phyloP scores from a whole-genome alignment of 2,329 filamentous ascomycete species.

The Exophiala sp. region DNA sequence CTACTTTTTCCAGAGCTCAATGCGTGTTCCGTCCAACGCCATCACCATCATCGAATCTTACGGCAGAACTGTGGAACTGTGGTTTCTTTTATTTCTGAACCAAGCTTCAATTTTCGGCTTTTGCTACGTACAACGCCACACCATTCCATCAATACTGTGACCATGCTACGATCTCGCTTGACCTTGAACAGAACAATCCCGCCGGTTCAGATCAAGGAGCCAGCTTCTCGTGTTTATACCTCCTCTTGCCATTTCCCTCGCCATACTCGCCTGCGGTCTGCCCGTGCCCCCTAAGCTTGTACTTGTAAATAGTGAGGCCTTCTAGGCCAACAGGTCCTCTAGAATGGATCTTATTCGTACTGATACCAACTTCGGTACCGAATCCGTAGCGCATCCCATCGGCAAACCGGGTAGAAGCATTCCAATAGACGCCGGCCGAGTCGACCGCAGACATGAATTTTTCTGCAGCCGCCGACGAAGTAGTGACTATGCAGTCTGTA shows the following conservation, averaged over 20 bases:
- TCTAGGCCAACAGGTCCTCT: slow-evolving; percentile 89
- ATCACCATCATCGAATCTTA: background rate
- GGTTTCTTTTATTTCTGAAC: too few relatives aligned
- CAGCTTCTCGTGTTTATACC: slow-evolving; percentile 53
- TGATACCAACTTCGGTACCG: slow-evolving; percentile 96
- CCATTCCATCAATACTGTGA: too few relatives aligned
- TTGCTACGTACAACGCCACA: background rate
- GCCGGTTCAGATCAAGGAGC: slow-evolving; percentile 19
- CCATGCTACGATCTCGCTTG: background rate
- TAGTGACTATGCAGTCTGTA: slow-evolving; percentile 84
- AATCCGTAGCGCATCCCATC: slow-evolving; percentile 98
- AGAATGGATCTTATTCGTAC: slow-evolving; percentile 96
- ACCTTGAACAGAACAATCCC: background rate
- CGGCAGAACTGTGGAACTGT: background rate
- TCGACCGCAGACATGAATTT: slow-evolving; percentile 80
- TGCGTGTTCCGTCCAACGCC: background rate
- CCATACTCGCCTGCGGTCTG: slow-evolving; percentile 73
- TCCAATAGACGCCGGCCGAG: slow-evolving; percentile 93
- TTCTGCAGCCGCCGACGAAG: slow-evolving; percentile 61
- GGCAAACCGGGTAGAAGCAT: slow-evolving; percentile 86
- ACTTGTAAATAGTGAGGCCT: slow-evolving; percentile 95
- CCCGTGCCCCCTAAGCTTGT: slow-evolving; percentile 75
- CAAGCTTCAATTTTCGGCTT: background rate
- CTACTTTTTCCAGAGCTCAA: background rate
- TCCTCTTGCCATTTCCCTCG: slow-evolving; percentile 47